Evolutionary conservation across 2,329 filamentous ascomycete species (phyloP), one percentile per base, ranked within the genome.

Genomic region (Apiospora rasikravindrae): DNA sequence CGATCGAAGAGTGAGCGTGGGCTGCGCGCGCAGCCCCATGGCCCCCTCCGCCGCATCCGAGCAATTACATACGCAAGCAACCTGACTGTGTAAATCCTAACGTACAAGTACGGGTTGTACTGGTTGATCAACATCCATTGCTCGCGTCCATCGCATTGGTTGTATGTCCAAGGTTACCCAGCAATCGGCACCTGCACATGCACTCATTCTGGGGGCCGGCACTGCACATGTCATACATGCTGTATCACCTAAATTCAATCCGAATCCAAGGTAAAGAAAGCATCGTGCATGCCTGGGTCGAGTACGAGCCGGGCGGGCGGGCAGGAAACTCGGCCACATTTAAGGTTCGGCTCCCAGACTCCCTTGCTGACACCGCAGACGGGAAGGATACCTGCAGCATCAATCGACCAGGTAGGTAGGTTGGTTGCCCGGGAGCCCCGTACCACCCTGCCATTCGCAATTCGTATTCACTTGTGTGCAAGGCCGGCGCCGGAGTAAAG

Each of bases 301-400:
- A 29, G 49, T 53, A 14, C 13, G 14, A 16, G 11, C 4, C 49
- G 29, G 49, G 2, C 49, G 13, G 11, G 24, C 49, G 49, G 4
- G 14, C 13, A 24, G 49, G 49, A 37, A 3, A 37, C 2, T 26
- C 24, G 49, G 49, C 16, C 14, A 33, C 33, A 33, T 8, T 57
- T 57, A 57, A 57, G 26, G 53, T 61, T 61, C 26, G 53, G 29
- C 7, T 37, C 29, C 29, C 29, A 29, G 33, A 29, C 53, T 61
- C 19, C 53, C 33, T 61, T 61, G 53, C 53, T 61, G 53, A 37
- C 53, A 37, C 53, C 10, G 53, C 29, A 61, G 53, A 16, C 53
- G 53, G 53, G 29, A 61, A 61, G 53, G 53, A 61, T 37, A 61
- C 53, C 53, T 61, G 53, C 53, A 61, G 53, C 19, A 61, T 37